A percentile compares a stretch with the other conserved stretches of the same genome.
Conservation (phyloP, 148 eudicot species). For the Chenopodium album region DNA sequence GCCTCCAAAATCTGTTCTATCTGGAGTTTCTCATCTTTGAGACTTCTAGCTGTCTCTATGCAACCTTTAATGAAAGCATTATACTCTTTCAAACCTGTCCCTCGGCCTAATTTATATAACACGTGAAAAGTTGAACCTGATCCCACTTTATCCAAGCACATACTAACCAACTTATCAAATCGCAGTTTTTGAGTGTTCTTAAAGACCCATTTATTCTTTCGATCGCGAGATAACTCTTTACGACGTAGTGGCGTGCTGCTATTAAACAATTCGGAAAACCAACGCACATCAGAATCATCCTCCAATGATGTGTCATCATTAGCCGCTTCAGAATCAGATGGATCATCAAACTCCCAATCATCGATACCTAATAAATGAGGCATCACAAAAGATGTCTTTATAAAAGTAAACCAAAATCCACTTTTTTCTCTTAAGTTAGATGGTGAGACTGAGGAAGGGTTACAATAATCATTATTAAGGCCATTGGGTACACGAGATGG, state of each 20-base stretch:
- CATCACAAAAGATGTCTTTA: background rate
- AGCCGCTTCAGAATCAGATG: constrained; percentile 21
- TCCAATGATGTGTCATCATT: constrained; percentile 21
- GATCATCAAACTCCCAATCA: background rate
- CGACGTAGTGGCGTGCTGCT: constrained; percentile 38
- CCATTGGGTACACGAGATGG: background rate
- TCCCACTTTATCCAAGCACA: constrained; percentile 63
- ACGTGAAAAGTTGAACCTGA: constrained; percentile 47
- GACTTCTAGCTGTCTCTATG: constrained; percentile 53
- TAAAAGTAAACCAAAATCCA: background rate
- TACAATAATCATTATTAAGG: background rate
- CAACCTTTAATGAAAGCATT: constrained; percentile 55
- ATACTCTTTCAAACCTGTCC: constrained; percentile 71
- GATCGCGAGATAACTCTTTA: constrained; percentile 55
- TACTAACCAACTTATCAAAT: constrained; percentile 42
- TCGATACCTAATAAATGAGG: constrained; percentile 16
- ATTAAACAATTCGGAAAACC: constrained; percentile 36
- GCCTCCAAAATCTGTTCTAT: constrained; percentile 50
- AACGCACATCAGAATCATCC: constrained; percentile 31
- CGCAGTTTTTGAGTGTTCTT: constrained; percentile 49
- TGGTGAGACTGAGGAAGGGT: background rate
- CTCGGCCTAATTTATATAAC: constrained; percentile 68
- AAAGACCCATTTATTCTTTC: constrained; percentile 70
- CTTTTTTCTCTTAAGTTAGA: background rate
- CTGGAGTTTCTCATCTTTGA: constrained; percentile 55